phyloP scores from a whole-genome alignment of 2,329 filamentous ascomycete species.

The Coniosporium tulheliwenetii region DNA sequence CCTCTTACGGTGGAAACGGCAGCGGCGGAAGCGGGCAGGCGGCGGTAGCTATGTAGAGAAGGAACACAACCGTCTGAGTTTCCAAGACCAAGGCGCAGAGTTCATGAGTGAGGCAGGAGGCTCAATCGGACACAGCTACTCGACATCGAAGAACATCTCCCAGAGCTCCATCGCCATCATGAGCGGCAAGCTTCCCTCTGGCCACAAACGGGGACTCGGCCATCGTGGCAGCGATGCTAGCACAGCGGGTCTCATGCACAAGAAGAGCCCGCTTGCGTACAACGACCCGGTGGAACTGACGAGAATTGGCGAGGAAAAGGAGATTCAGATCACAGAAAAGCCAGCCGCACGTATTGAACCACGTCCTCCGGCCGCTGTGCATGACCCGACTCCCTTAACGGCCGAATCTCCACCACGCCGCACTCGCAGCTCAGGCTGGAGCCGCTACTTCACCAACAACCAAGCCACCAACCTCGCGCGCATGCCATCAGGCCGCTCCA shows the following conservation, averaged over 20 bases:
- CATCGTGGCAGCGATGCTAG: constrained; percentile 41
- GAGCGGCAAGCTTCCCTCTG: constrained; percentile 37
- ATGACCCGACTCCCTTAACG: constrained; percentile 16
- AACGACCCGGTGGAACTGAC: constrained; percentile 27
- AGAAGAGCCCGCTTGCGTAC: constrained; percentile 25
- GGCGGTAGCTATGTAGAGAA: constrained; percentile 34
- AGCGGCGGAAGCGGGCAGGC: constrained; percentile 34
- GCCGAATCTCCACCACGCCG: constrained; percentile 10
- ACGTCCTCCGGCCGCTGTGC: constrained; percentile 9
- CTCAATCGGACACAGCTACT: constrained; percentile 18
- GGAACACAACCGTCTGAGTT: constrained; percentile 29
- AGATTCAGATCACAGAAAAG: constrained; percentile 7
- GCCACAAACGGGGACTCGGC: constrained; percentile 26
- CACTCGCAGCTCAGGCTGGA: constrained; percentile 54
- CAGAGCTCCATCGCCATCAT: constrained; percentile 31
- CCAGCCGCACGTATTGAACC: constrained; percentile 5
- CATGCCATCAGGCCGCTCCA: constrained; percentile 33
- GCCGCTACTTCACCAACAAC: constrained; percentile 61
- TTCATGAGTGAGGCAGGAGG: constrained; percentile 36
- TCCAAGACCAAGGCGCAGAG: constrained; percentile 33
- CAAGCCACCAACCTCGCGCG: constrained; percentile 39
- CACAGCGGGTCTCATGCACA: constrained; percentile 44
- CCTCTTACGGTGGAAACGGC: constrained; percentile 44
- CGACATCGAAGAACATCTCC: constrained; percentile 17
- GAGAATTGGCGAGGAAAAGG: constrained; percentile 22